A percentile compares a stretch with the other conserved stretches of the same genome.
Evolutionary conservation across 148 eudicot species (phyloP).

Genomic region (Amaranthus hypochondriacus): DNA sequence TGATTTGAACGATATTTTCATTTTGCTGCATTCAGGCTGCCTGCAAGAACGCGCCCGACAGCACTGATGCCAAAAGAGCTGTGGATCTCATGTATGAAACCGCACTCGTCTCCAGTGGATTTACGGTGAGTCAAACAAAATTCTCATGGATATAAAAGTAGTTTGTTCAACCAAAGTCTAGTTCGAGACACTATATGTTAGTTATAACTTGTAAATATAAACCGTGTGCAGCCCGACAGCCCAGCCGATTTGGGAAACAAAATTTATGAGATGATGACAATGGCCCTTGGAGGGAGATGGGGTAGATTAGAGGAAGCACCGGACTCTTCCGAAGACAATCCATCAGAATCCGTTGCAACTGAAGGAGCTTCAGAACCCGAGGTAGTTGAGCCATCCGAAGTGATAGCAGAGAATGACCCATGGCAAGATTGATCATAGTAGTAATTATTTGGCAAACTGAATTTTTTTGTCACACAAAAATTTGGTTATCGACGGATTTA

Average conservation of each 20-base stretch:
- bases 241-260: conserved; percentile 91
- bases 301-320: conserved; percentile 58
- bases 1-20: not conserved
- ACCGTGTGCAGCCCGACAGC: conserved; percentile 74
- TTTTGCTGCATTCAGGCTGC: conserved; percentile 63
- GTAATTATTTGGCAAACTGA: not conserved
- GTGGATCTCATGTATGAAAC: conserved; percentile 82
- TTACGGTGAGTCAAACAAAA: conserved; percentile 52
- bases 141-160: not conserved
- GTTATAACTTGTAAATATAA: not conserved
- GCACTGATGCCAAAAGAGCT: conserved; percentile 70
- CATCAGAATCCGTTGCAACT: conserved; percentile 34
- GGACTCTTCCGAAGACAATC: conserved; percentile 24
- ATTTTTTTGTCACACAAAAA: conserved; percentile 3
- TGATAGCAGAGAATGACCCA: conserved; percentile 80
- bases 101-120: conserved; percentile 88
- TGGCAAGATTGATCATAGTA: conserved; percentile 54
- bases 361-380: conserved; percentile 44
- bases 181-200: conserved; percentile 1
- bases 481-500: not conserved
- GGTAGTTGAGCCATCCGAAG: conserved; percentile 93
- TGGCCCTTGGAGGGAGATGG: conserved; percentile 98
- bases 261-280: conserved; percentile 98
- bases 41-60: conserved; percentile 84
- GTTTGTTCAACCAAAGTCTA: not conserved